Percentiles rank a stretch among this genome's conserved stretches.
phyloP scores from a whole-genome alignment of 192 early-diverging fungal genomes.

The Coemansia sp. region DNA sequence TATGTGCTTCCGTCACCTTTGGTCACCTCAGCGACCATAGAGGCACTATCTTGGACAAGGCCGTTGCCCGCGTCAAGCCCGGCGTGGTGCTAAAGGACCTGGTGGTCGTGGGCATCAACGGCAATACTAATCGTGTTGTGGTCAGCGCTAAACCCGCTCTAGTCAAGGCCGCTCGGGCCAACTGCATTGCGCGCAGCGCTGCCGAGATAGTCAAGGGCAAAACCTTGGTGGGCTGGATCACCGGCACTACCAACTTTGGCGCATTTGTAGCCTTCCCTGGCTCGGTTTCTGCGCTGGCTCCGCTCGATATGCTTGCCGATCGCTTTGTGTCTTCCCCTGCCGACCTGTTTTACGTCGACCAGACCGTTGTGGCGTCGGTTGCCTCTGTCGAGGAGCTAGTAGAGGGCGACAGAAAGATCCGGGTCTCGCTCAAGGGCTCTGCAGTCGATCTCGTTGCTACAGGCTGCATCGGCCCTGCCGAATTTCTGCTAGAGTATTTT shows the following conservation, averaged over 20 bases:
- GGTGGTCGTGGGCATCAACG: constrained; percentile 57
- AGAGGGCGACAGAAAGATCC: constrained; percentile 44
- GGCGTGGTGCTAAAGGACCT: constrained; percentile 57
- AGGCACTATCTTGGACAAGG: constrained; percentile 25
- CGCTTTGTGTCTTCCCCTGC: constrained; percentile 58
- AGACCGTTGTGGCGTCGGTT: constrained; percentile 71
- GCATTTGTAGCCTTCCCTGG: constrained; percentile 69
- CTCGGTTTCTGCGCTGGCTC: constrained; percentile 59
- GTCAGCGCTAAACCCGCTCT: constrained; percentile 67
- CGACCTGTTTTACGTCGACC: constrained; percentile 58
- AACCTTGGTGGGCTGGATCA: constrained; percentile 66
- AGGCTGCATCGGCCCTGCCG: constrained; percentile 45
- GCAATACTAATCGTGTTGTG: constrained; percentile 44
- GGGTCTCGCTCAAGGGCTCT: constrained; percentile 70
- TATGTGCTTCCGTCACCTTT: constrained; percentile 56
- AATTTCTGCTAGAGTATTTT: constrained; percentile 59
- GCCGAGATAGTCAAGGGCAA: constrained; percentile 56
- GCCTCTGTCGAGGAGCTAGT: constrained; percentile 50
- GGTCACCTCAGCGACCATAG: constrained; percentile 69
- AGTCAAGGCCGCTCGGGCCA: constrained; percentile 57
- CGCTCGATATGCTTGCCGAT: constrained; percentile 59
- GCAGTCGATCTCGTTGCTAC: constrained; percentile 39
- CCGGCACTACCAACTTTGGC: constrained; percentile 57
- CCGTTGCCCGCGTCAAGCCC: constrained; percentile 14
- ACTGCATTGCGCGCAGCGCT: constrained; percentile 38